These are phyloP conservation scores for Candida sp. DNA, from an alignment of 1,139 yeast genomes.

Conservation along the genomic window DNA sequence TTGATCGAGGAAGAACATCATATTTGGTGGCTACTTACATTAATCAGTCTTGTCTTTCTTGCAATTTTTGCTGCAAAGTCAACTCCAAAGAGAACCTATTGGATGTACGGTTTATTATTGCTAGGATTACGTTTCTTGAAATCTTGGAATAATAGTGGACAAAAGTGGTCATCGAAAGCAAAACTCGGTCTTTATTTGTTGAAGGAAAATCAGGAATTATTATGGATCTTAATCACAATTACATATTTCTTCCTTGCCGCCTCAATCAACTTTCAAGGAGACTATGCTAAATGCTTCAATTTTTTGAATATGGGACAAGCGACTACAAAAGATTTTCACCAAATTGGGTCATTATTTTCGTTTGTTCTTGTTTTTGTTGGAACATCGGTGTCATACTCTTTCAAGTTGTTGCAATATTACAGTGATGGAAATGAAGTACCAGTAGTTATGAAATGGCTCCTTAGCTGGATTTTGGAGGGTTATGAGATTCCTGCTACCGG, in stretches of 20 bases:
- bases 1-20: conserved; percentile 97
- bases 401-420: conserved; percentile 55
- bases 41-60: conserved; percentile 19
- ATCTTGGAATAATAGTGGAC: conserved; percentile 92
- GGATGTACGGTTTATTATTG: conserved; percentile 26
- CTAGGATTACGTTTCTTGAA: conserved; percentile 58
- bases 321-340: conserved; percentile 10
- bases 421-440: conserved; percentile 56
- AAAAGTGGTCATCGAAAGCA: conserved; percentile 54
- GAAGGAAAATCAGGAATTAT: conserved; percentile 19
- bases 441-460: conserved; percentile 20
- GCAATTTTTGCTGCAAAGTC: conserved; percentile 10
- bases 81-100: conserved; percentile 3
- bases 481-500: conserved; percentile 21
- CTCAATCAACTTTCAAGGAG: conserved; percentile 27
- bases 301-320: conserved; percentile 1
- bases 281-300: conserved; percentile 8
- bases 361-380: conserved; percentile 39
- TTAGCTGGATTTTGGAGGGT: conserved; percentile 28
- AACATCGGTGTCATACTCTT: conserved; percentile 43
- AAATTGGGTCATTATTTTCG: conserved; percentile 24
- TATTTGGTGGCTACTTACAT: conserved; percentile 84
- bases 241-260: conserved; percentile 32
- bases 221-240: conserved; percentile 49
- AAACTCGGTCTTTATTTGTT: conserved; percentile 47